Evolutionary conservation across 1,284 basidiomycete species (phyloP).

Genomic region (Apiotrichum sp.): DNA sequence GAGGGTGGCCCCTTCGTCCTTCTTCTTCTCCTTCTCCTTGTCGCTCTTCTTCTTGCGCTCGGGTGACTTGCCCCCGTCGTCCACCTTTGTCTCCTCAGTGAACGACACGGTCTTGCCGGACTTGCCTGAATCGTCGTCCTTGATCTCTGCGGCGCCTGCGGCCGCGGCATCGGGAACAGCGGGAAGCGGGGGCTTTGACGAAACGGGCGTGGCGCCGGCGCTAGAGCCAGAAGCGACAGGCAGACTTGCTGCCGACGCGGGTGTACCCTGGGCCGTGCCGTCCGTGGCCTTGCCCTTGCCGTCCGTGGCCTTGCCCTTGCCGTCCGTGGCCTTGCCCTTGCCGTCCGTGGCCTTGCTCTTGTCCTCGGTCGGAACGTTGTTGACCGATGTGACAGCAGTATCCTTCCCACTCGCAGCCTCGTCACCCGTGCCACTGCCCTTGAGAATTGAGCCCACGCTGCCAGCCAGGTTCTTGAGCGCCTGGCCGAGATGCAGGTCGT

Average conservation of each 20-base stretch:
- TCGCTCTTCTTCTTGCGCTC: background rate
- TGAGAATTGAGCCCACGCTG: no score
- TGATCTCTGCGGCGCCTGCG: no score
- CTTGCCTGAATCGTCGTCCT: no score
- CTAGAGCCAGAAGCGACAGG: background rate
- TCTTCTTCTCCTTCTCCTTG: background rate
- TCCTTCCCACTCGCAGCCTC: background rate
- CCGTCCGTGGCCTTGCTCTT: no score
- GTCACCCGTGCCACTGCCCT: background rate
- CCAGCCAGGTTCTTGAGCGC: background rate
- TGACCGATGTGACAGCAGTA: background rate
- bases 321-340: no score
- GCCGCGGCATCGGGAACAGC: background rate
- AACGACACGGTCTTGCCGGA: conserved; percentile 2
- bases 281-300: no score
- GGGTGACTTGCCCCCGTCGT: background rate
- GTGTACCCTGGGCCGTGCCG: background rate
- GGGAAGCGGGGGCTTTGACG: background rate
- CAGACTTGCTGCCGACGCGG: background rate
- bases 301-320: no score
- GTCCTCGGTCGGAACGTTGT: background rate
- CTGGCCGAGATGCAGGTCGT: no score
- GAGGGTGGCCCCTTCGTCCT: background rate
- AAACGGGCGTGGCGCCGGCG: background rate
- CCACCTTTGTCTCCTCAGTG: background rate